Base-by-base conservation (phyloP, 2,329 filamentous ascomycete species). In the Cercospora berteroae region DNA sequence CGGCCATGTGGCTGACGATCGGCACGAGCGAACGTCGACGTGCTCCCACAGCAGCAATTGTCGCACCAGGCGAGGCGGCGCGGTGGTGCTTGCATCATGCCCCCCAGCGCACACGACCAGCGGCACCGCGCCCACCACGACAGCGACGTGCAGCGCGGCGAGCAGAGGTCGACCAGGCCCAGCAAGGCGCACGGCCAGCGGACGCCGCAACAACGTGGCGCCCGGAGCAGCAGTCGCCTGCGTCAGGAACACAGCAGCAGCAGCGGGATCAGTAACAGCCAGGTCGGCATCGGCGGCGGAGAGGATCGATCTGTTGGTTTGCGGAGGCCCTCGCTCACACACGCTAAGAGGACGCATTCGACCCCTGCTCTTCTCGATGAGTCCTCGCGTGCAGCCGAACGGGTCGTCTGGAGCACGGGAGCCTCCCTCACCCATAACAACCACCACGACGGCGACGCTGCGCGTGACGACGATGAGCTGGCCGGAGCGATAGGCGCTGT, bases 401-500 rank as follows among this genome's bases (percentile, higher is more conserved):
- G 61, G 39, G 48, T 63, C 33, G 50, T 27, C 10, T 39, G 29
- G 36, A 13, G 59, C 25, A 48, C 36, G 9, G 59, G n/a, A n/a
- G 29, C 61, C 23, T 52, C 42, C 25, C n/a, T 44, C 50, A 7
- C 12, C 48, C 48, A 25, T 13, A 27, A 42, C 61, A 27, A 42
- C 50, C 12, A 42, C 13, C 10, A 10, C 48, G 57, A 60, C 63
- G 16, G 23, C 25, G 55, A 36, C 55, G 13, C 57, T 36, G 57
- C 52, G 27, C 65, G 42, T 29, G 60, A 58, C 63, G 73, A 74
- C 60, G 76, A 77, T 62, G 74, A 77, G 68, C 69, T 72, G 16
- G 71, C 74, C 69, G 71, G 73, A 68, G 74, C 73, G 4, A 73
- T 74, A n/a, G 75, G 75, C 36, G 70, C 73, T 25, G 58, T 72